Base-by-base conservation (phyloP, 345 rosid genomes). In the Hypericum perforatum region DNA sequence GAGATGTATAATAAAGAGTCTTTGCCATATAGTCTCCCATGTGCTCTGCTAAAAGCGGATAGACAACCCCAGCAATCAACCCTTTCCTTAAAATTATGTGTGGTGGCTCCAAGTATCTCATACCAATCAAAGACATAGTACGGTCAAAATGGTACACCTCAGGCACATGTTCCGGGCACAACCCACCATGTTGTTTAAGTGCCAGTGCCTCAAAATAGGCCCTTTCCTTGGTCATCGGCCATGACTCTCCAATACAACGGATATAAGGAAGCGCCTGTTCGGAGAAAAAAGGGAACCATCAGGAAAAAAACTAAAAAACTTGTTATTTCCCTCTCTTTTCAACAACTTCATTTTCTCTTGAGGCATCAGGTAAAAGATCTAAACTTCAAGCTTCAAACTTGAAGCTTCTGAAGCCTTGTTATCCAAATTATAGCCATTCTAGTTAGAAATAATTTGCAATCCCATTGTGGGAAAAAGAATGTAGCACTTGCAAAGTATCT, bases 181-280 rank as follows among this genome's bases (percentile, higher is more conserved):
- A 69, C 37, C 37, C 46, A 9, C 89, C 86, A 14, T 92, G 91
- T 65, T 80, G 78, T 71, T 69, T 77, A 67, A 85, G 67, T 11
- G 86, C 78, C 22, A 64, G 0, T 14, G 79, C 77, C 71, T 92
- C 98, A 53, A 85, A 92, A 62, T 85, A 88, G 22, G 97, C 88
- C 59, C 98, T 70, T 67, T 92, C 95, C 74, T 85, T 92, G 0
- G 94, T 85, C 95, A 92, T 81, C 9, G 98, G 95, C 98, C 97
- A 92, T 0, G 97, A 78, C 57, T 88, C 98, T 50, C 98, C 98
- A 7, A 92, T 83, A 62, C 77, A 73, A 0, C 98, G 86, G 39
- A 92, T 8, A 60, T 88, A 92, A n/a, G 98, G 97, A 70, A 92
- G 74, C 10, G 97, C 98, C 98, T 92, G 65, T 41, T 48, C 38